Evolutionary conservation across 768 basidiomycete species (phyloP), one percentile per base, ranked within the genome.

Genomic region (Tremella mesenterica): DNA sequence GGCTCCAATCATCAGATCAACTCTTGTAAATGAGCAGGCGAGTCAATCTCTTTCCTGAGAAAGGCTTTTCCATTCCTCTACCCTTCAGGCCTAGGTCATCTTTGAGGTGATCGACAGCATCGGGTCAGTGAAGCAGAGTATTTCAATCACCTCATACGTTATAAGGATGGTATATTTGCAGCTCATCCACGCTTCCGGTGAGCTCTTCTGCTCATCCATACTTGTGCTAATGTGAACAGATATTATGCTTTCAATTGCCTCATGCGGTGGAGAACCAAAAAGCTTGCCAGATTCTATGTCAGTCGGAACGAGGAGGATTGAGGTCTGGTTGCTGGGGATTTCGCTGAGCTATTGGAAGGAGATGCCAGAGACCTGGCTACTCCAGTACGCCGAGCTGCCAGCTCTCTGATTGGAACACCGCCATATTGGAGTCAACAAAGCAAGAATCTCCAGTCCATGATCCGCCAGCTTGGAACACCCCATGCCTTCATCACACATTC

Each of bases 401-500:
- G 6, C n/a, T 18, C 14, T 5, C 38, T 41, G 4, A n/a, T 5
- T 16, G 38, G 38, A 4, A 5, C 38, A 4, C 4, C 5, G 4
- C 6, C 38, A 18, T 41, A 41, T 16, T 41, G 38, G 38, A 23
- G 6, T 8, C 4, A 41, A 23, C 38, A 16, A 5, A 16, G 6
- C 4, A 5, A 23, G 6, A 16, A 41, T 5, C 38, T 41, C 23
- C 38, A 41, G 23, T 5, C 4, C n/a, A 41, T 41, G 38, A 16
- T 41, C 4, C 38, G 38, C 4, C 38, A 41, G 38, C 38, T 41
- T 4, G 38, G 38, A 23, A 5, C 38, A 4, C 38, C 38, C 6
- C 14, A 16, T 23, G 44, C 44, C 7, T 49, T 49, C 48, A 5
- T 49, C 48, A 49, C 48, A 4, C 31, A 4, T 8, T 49, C 48